These are phyloP conservation scores for Tillandsia fasciculata DNA, from an alignment of 176 grass and related monocot genomes.

Conservation along the genomic window DNA sequence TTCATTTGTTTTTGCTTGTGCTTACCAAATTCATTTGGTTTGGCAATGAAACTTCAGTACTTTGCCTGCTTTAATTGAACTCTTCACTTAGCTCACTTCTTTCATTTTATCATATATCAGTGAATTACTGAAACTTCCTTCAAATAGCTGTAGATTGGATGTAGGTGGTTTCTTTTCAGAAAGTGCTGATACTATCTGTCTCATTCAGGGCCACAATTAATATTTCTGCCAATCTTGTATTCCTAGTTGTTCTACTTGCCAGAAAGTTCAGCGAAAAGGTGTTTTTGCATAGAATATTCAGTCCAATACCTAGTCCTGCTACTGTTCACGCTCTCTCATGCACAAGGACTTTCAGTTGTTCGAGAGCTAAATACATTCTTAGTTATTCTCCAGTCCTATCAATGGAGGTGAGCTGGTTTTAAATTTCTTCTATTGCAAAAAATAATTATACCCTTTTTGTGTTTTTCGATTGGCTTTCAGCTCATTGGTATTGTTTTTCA, in stretches of 20 bases:
- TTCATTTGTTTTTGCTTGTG: too few relatives aligned
- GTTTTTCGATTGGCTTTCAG: conserved; percentile 9
- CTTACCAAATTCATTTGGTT: too few relatives aligned
- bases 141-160: background rate
- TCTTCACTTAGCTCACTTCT: background rate
- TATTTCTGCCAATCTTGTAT: conserved; percentile 57
- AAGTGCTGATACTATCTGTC: conserved; percentile 26
- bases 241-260: conserved; percentile 26
- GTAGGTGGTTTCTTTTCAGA: background rate
- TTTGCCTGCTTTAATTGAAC: too few relatives aligned
- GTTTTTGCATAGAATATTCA: conserved; percentile 30
- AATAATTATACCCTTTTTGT: conserved; percentile 14
- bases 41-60: too few relatives aligned
- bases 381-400: conserved; percentile 63
- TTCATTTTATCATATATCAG: background rate
- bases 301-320: conserved; percentile 35
- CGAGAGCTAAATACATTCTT: conserved; percentile 60
- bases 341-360: conserved; percentile 75
- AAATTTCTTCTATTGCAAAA: background rate
- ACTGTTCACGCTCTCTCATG: conserved; percentile 48
- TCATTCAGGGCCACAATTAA: conserved; percentile 57
- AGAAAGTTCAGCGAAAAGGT: conserved; percentile 34
- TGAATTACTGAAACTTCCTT: background rate
- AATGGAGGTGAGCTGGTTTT: conserved; percentile 57
- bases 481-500: conserved; percentile 13